phyloP scores from a whole-genome alignment of 163 green algal species.

The Scenedesmus sp. region DNA sequence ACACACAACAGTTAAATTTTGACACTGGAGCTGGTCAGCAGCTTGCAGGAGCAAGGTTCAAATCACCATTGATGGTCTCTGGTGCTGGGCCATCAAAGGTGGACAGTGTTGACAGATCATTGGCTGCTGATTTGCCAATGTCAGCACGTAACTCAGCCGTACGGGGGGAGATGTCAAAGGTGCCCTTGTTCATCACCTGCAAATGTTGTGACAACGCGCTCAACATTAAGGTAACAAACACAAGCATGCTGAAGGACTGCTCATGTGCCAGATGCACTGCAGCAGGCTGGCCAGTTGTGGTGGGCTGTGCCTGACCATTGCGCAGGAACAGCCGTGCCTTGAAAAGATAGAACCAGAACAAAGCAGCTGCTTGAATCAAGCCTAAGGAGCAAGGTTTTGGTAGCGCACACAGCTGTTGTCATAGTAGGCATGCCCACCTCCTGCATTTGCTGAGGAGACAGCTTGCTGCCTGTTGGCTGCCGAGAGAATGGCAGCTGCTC shows the following conservation, averaged over 20 bases:
- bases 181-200: conserved; percentile 57
- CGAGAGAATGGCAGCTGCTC: not conserved
- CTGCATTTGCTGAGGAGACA: conserved; percentile 24
- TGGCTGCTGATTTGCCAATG: conserved; percentile 48
- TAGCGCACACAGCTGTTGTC: not conserved
- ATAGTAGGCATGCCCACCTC: conserved; percentile 26
- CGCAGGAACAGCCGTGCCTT: not conserved
- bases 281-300: not conserved
- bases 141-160: conserved; percentile 64
- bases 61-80: conserved; percentile 32
- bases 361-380: too few species aligned
- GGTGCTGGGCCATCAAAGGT: conserved; percentile 55
- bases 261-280: not conserved
- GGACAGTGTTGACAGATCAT: conserved; percentile 49
- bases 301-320: not conserved
- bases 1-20: too few species aligned
- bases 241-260: not conserved
- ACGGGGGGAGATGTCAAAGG: conserved; percentile 61
- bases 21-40: too few species aligned
- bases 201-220: not conserved
- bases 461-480: not conserved
- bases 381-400: not conserved
- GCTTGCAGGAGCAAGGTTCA: too few species aligned
- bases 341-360: too few species aligned
- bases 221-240: not conserved